Evolutionary conservation across 345 rosid species (phyloP), one percentile per base, ranked within the genome.

Genomic region (Adansonia digitata): DNA sequence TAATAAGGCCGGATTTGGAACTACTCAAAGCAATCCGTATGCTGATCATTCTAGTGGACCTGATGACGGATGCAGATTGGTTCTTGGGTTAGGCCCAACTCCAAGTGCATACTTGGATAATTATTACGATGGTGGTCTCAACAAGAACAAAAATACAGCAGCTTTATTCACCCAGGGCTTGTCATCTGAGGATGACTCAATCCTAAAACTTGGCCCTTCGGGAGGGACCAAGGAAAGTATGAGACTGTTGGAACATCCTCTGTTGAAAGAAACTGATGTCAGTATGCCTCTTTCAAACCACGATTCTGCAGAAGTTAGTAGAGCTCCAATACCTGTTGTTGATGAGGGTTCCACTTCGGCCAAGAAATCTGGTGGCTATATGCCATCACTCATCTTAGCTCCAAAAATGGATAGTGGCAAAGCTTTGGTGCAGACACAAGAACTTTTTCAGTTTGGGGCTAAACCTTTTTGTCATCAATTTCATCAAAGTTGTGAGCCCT

Each of bases 271-370:
- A 73, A 72, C 80, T 63, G 85, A 84, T 78, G 37, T 72, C 49
- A 73, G 72, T 59, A 51, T 68, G 4, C 77, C 87, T 27, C 9
- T 69, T 72, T 26, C 63, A 61, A 75, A 80, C 27, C 86, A 77
- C 73, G 42, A 80, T 80, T 72, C 81, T 48, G 46, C 71, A 7
- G 80, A 70, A 62, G 82, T 80, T 39, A 74, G 66, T 46, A 74
- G 89, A 75, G 69, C 80, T 40, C 52, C 74, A 65, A 75, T 91
- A 67, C 92, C 92, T 76, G 87, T 80, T 67, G 88, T 92, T 40
- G 99, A 92, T 9, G 99, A 92, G 74, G 98, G 98, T 64, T 95
- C 99, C 15, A 91, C 99, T 17, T 90, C 98, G 0, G 96, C 99
- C 12, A 95, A 90, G 85, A 91, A 86, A 77, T 91, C 94, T 34